These are phyloP conservation scores for Puccinia novopanici DNA, from an alignment of 1,284 basidiomycete genomes.

Conservation along the genomic window DNA sequence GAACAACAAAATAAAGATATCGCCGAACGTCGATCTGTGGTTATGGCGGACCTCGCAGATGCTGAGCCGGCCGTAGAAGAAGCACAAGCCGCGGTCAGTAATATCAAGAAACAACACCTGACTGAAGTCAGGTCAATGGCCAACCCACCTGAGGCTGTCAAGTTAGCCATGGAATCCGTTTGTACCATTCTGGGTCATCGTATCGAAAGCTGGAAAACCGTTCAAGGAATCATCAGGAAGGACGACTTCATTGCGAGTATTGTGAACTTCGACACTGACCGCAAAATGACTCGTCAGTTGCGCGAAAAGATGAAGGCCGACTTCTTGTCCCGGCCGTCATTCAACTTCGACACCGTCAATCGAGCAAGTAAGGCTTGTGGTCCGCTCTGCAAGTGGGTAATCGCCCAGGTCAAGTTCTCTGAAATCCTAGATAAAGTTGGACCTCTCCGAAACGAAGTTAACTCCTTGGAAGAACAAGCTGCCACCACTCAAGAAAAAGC, in stretches of 20 bases:
- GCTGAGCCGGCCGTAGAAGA: slow-evolving; percentile 96
- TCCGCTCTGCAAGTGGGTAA: slow-evolving; percentile 95
- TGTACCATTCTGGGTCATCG: slow-evolving; percentile 97
- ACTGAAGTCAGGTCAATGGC: slow-evolving; percentile 98
- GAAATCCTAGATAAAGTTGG: slow-evolving; percentile 98
- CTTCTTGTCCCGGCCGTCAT: slow-evolving; percentile 85
- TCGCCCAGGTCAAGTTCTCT: slow-evolving; percentile 95
- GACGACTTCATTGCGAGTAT: slow-evolving; percentile 98
- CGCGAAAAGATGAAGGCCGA: slow-evolving; percentile 92
- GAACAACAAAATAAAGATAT: slow-evolving; percentile 88
- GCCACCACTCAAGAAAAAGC: slow-evolving; percentile 92
- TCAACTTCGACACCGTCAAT: slow-evolving; percentile 93
- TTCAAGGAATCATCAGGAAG: slow-evolving; percentile 91
- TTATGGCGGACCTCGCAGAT: slow-evolving; percentile 93
- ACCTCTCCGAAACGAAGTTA: slow-evolving; percentile 91
- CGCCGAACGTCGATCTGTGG: slow-evolving; percentile 79
- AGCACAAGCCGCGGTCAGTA: slow-evolving; percentile 90
- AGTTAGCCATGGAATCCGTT: slow-evolving; percentile 97
- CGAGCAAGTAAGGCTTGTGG: slow-evolving; percentile 96
- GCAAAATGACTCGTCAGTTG: slow-evolving; percentile 82
- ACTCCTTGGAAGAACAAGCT: slow-evolving; percentile 86
- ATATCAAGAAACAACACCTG: slow-evolving; percentile 94
- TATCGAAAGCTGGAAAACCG: slow-evolving; percentile 93
- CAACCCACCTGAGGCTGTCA: slow-evolving; percentile 96
- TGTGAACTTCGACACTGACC: slow-evolving; percentile 92